Conservation (phyloP, 1,284 basidiomycete genomes). For the Megacollybia platyphylla region DNA sequence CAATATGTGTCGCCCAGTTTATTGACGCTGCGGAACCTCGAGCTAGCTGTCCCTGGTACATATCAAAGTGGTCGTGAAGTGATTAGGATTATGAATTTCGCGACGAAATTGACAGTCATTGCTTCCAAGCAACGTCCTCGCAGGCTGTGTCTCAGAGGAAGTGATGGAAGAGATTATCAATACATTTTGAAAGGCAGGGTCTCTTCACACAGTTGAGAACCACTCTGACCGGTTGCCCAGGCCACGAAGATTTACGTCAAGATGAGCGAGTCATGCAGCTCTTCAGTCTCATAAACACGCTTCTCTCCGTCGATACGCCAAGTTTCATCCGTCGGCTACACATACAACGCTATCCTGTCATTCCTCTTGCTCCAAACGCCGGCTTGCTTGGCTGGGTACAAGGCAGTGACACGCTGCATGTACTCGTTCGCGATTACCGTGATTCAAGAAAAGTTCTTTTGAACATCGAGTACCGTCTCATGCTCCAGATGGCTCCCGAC, state of each 20-base stretch:
- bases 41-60: slow-evolving; percentile 94
- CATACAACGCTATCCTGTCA: slow-evolving; percentile 90
- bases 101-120: slow-evolving; percentile 84
- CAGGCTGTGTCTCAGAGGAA: slow-evolving; percentile 80
- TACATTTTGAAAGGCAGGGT: slow-evolving; percentile 79
- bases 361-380: slow-evolving; percentile 92
- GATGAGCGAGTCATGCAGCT: slow-evolving; percentile 99
- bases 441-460: slow-evolving; percentile 92
- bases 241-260: slow-evolving; percentile 98
- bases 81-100: slow-evolving; percentile 76
- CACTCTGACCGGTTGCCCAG: slow-evolving; percentile 20
- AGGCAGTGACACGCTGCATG: slow-evolving; percentile 96
- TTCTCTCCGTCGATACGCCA: slow-evolving; percentile 86
- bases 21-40: slow-evolving; percentile 80
- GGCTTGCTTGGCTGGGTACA: slow-evolving; percentile 94
- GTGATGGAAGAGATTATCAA: slow-evolving; percentile 90
- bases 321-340: slow-evolving; percentile 95
- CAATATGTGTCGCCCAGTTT: slow-evolving; percentile 97
- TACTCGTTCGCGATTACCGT: slow-evolving; percentile 91
- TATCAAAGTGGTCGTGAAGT: slow-evolving; percentile 87
- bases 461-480: slow-evolving; percentile 96
- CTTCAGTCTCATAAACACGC: slow-evolving; percentile 93
- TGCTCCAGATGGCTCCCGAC: slow-evolving; percentile 99
- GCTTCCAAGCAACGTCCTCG: slow-evolving; percentile 98
- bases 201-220: background rate